Evolutionary conservation across 2,329 filamentous ascomycete genomes (phyloP).

Genomic region (Aureobasidium sp.): DNA sequence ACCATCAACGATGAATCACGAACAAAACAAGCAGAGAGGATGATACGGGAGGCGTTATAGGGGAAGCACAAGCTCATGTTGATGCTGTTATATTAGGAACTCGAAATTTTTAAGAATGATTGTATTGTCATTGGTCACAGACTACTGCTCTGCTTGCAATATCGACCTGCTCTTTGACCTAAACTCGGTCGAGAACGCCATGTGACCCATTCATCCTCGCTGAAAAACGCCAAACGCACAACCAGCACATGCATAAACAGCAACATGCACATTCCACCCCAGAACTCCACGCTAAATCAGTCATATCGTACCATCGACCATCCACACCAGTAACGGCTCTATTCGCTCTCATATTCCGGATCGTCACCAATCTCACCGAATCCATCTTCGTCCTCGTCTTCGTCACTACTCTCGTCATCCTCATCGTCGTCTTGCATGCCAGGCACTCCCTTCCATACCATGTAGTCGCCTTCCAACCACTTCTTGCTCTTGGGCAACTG

Average conservation of each 20-base stretch:
- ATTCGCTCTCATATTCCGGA: constrained; percentile 11
- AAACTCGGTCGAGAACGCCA: not conserved
- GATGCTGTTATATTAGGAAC: not conserved
- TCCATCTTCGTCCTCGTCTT: constrained; percentile 36
- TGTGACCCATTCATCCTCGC: not conserved
- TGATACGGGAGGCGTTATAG: not conserved
- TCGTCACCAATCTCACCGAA: constrained; percentile 38
- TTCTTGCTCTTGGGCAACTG: constrained; percentile 77
- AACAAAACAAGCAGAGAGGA: not conserved
- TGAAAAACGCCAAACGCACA: not conserved
- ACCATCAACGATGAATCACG: not conserved
- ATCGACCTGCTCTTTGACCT: not conserved
- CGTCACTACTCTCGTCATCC: constrained; percentile 36
- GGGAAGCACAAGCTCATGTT: not conserved
- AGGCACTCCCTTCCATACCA: constrained; percentile 69
- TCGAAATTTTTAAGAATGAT: not conserved
- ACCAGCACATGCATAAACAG: constrained; percentile 1
- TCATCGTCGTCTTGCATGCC: constrained; percentile 52
- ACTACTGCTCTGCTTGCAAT: not conserved
- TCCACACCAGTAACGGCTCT: not conserved
- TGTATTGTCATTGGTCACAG: not conserved
- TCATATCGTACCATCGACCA: not conserved
- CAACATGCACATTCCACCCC: constrained; percentile 5
- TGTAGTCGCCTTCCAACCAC: constrained; percentile 82
- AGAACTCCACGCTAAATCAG: constrained; percentile 13